Conservation (phyloP, 2,329 filamentous ascomycete species). For the Coleophoma cylindrospora region DNA sequence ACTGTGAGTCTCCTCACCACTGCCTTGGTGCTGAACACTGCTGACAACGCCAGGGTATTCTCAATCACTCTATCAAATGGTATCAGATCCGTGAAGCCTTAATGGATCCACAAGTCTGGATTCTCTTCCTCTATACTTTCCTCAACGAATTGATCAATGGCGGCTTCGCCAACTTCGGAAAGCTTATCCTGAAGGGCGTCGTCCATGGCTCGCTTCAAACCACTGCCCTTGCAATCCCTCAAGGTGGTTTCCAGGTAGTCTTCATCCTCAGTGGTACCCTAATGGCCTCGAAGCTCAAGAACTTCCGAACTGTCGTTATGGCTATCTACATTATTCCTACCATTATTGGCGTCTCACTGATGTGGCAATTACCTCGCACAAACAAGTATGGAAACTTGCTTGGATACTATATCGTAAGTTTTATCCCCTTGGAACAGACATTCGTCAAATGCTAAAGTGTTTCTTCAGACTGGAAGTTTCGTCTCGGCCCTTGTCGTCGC, state of each 20-base stretch:
- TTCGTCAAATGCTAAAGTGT: no score
- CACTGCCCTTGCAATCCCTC: constrained; percentile 47
- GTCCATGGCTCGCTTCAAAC: constrained; percentile 38
- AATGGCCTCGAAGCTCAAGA: constrained; percentile 43
- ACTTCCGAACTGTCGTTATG: constrained; percentile 37
- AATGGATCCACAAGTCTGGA: constrained; percentile 37
- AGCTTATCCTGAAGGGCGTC: constrained; percentile 48
- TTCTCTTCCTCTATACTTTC: constrained; percentile 38
- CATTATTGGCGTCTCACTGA: constrained; percentile 22
- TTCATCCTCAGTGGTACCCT: constrained; percentile 48
- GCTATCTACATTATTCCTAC: constrained; percentile 24
- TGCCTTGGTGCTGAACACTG: background rate
- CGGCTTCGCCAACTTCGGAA: constrained; percentile 49
- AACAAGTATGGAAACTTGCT: constrained; percentile 25
- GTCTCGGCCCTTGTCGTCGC: constrained; percentile 48
- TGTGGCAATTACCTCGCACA: constrained; percentile 20
- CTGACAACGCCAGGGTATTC: constrained; percentile 27
- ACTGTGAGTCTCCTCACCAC: constrained; percentile 16
- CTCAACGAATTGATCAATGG: constrained; percentile 49
- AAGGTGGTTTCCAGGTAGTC: constrained; percentile 47
- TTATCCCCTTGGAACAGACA: no score
- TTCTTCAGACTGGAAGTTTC: constrained; percentile 30
- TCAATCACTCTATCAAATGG: constrained; percentile 12
- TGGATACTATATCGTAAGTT: constrained; percentile 21
- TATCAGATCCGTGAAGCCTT: constrained; percentile 43